Conservation (phyloP, 2,329 filamentous ascomycete species). For the Sporothrix variecibatus region DNA sequence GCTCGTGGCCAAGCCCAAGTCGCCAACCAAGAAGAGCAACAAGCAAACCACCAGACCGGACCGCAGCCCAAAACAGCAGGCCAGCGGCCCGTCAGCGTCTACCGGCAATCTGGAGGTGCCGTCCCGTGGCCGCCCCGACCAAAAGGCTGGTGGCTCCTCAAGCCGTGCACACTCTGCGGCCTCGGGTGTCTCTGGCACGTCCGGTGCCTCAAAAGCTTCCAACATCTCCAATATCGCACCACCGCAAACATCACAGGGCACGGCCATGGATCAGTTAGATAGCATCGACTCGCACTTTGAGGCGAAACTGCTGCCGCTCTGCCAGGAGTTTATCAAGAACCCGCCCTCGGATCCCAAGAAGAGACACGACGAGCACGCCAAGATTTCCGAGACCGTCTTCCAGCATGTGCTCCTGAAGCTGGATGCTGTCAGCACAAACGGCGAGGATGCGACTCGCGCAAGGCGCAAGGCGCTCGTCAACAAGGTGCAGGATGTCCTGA, state of each 20-base stretch:
- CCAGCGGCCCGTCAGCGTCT: slow-evolving; percentile 35
- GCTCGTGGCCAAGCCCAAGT: slow-evolving; percentile 37
- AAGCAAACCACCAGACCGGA: neutral
- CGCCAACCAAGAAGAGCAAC: neutral
- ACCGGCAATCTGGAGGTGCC: slow-evolving; percentile 41
- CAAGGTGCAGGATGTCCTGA: slow-evolving; percentile 68
- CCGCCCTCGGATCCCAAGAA: slow-evolving; percentile 69
- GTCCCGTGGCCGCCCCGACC: slow-evolving; percentile 36
- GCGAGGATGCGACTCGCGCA: slow-evolving; percentile 63
- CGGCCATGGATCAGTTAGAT: slow-evolving; percentile 63
- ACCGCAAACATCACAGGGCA: slow-evolving; percentile 42
- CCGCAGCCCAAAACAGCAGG: slow-evolving; percentile 40
- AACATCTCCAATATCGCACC: slow-evolving; percentile 32
- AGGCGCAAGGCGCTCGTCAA: slow-evolving; percentile 73
- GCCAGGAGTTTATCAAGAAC: slow-evolving; percentile 59
- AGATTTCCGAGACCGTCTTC: slow-evolving; percentile 73
- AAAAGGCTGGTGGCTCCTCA: slow-evolving; percentile 37
- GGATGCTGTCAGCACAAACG: slow-evolving; percentile 74
- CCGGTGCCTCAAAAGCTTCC: slow-evolving; percentile 32
- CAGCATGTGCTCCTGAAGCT: slow-evolving; percentile 75
- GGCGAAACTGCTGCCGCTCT: slow-evolving; percentile 65
- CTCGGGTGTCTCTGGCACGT: slow-evolving; percentile 34
- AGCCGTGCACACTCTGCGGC: slow-evolving; percentile 44
- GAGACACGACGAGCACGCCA: slow-evolving; percentile 72
- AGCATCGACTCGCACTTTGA: slow-evolving; percentile 67